Evolutionary conservation across 208 protist genomes (phyloP).

Genomic region (Acanthamoeba sp.): DNA sequence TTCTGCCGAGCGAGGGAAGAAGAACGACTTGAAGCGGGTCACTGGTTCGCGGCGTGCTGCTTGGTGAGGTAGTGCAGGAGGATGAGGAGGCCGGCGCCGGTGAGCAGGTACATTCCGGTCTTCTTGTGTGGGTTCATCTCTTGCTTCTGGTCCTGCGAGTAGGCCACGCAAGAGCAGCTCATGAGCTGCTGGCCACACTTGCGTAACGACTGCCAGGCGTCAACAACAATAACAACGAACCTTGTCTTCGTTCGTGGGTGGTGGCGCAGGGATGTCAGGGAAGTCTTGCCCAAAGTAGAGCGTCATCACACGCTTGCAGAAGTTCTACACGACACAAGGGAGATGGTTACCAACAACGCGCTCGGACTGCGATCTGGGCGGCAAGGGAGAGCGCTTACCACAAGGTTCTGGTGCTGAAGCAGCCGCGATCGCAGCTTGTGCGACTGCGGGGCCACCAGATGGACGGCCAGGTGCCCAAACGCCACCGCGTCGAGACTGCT

Average conservation of each 20-base stretch:
- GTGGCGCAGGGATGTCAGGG: constrained; percentile 1
- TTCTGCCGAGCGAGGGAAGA: no score
- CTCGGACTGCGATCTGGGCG: no score
- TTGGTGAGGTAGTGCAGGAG: neutral
- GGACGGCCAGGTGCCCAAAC: constrained; percentile 1
- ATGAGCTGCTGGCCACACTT: neutral
- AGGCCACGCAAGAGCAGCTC: neutral
- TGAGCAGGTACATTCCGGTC: neutral
- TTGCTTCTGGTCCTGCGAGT: neutral
- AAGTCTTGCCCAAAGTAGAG: constrained; percentile 42
- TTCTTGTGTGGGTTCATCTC: neutral
- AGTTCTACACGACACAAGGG: neutral
- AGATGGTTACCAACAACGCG: neutral
- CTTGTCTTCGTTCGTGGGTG: neutral
- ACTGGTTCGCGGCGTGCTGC: neutral
- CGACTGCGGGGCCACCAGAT: neutral
- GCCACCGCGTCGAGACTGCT: constrained; percentile 12
- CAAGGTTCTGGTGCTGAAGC: constrained; percentile 24
- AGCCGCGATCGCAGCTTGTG: constrained; percentile 33
- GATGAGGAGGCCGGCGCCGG: neutral
- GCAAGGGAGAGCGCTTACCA: neutral
- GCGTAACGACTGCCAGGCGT: no score
- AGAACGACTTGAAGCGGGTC: no score
- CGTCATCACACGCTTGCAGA: constrained; percentile 9
- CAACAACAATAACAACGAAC: neutral